Conservation (phyloP, 345 rosid species). For the Alliaria petiolata region DNA sequence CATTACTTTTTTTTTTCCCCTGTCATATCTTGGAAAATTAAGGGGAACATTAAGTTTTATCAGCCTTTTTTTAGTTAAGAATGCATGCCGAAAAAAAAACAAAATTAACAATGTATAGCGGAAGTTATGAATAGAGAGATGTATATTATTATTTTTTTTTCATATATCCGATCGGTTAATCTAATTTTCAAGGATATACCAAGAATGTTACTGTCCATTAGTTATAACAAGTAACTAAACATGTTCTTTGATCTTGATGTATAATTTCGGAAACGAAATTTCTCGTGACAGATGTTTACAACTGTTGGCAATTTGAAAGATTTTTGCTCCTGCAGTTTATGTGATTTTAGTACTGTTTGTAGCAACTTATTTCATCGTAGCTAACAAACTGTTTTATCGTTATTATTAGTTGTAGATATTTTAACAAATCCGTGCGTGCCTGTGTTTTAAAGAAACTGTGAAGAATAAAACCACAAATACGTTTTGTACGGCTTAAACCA, state of each 20-base stretch:
- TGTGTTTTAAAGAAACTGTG: background rate
- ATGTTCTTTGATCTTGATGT: background rate
- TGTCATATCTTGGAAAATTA: background rate
- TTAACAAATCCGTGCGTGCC: too few relatives aligned
- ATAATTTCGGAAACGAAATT: background rate
- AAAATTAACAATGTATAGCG: constrained; percentile 12
- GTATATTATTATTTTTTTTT: background rate
- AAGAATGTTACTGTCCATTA: background rate
- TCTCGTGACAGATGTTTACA: background rate
- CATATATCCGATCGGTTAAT: too few relatives aligned
- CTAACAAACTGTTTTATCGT: too few relatives aligned
- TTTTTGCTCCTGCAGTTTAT: too few relatives aligned
- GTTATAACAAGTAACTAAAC: background rate
- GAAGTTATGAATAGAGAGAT: constrained; percentile 2
- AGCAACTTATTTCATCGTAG: too few relatives aligned
- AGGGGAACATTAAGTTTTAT: constrained; percentile 4
- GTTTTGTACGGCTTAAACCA: background rate
- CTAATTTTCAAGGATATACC: too few relatives aligned
- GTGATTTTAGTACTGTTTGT: too few relatives aligned
- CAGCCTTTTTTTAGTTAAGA: background rate
- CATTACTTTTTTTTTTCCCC: background rate
- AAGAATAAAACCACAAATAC: background rate
- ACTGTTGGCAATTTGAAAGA: too few relatives aligned
- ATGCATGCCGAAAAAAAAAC: too few relatives aligned
- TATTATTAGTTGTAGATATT: too few relatives aligned